Conservation (phyloP, 257 asterid species). For the Primulina huaijiensis region DNA sequence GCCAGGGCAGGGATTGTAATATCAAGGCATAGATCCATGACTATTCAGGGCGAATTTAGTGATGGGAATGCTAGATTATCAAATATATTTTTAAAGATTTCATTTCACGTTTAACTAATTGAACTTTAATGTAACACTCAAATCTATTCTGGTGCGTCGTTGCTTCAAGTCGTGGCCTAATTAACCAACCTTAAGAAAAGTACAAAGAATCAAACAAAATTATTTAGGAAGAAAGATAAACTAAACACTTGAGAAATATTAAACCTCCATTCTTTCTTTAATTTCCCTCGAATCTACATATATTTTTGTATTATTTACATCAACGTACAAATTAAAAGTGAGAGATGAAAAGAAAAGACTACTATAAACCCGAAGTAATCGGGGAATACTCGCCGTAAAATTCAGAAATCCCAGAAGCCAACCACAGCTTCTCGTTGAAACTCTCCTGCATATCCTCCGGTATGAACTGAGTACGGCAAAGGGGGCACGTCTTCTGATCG, state of each 20-base stretch:
- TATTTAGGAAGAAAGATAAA: too few species aligned
- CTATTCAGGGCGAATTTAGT: background rate
- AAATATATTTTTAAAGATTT: background rate
- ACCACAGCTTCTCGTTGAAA: conserved; percentile 76
- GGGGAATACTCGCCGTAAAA: conserved; percentile 1
- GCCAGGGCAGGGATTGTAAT: too few species aligned
- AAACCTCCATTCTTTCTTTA: background rate
- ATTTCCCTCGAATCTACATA: background rate
- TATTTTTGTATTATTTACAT: background rate
- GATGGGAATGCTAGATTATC: background rate
- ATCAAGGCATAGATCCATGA: too few species aligned
- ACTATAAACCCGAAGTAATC: background rate
- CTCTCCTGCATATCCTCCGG: conserved; percentile 90
- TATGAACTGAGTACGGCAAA: conserved; percentile 72
- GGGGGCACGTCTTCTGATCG: conserved; percentile 91
- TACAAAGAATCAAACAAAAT: too few species aligned
- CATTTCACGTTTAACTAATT: too few species aligned
- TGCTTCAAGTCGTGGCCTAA: background rate
- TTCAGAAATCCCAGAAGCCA: background rate
- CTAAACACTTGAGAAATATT: too few species aligned
- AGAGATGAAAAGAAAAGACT: too few species aligned
- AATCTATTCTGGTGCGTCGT: background rate
- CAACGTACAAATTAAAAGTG: background rate
- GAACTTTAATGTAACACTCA: background rate
- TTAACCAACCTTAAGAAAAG: background rate